Base-by-base conservation (phyloP, 202 grass and related monocot genomes). In the Hordeum pubiflorum region DNA sequence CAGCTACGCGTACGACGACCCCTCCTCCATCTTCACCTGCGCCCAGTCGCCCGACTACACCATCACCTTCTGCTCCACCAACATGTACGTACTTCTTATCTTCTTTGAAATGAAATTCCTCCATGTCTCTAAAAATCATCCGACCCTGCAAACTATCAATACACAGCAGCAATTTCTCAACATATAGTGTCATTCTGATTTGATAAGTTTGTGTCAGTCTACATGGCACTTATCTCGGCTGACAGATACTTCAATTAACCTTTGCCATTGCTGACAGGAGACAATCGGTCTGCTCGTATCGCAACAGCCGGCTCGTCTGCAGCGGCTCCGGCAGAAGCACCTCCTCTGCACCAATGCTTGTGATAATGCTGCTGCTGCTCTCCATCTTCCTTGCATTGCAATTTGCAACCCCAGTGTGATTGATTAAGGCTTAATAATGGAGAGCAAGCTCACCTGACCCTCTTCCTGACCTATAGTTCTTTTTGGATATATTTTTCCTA, bases 1-100 rank as follows among this genome's bases (percentile, higher is more conserved):
- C 72, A 94, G 92, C 86, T 97, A 97, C 43, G 92, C 95, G 3
- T 97, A 97, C 67, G 95, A 97, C 24, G 94, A 97, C 34, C 88
- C 92, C 2, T 74, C 84, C 33, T 94, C 88, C 75, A 91, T 94
- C 68, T 90, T 90, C 81, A 94, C 85, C 18, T 94, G 94, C 85
- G 37, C 62, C 17, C 48, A 67, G 20, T 91, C 81, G 15, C 63
- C 69, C 2, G 94, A 97, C 65, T 92, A 94, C 64, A 76, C 77
- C 56, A 79, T 94, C 55, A 76, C 87, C 12, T 97, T 97, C 87
- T 94, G 94, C 86, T 68, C 89, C 60, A 63, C 85, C 60, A 84
- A 23, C 65, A 94, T 86, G 86, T 89, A 10, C 36, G 50, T 55
- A 31, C 43, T 31, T 27, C 26, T 27, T 27, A 27, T 27, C 26